Base-by-base conservation (phyloP, 2,329 filamentous ascomycete genomes). In the Davidsoniella eucalypti region DNA sequence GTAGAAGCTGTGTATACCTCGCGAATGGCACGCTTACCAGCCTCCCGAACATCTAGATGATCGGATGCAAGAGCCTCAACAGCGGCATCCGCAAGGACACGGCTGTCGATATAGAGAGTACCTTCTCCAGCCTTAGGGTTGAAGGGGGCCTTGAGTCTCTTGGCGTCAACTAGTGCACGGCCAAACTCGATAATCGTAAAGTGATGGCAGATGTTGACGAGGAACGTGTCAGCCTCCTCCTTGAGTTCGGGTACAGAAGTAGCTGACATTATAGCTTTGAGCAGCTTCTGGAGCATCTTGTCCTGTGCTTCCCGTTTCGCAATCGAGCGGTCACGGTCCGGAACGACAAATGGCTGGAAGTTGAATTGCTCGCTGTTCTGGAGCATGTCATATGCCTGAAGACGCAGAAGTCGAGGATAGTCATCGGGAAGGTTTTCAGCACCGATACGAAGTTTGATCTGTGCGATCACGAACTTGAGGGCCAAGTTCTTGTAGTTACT, bases 401-500 rank as follows among this genome's bases (percentile, higher is more conserved):
- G 72, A 36, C 92, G 82, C 44, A 99, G 75, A 7, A 93, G 71
- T 42, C 85, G 77, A 3, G 86, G 80, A 55, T 96, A 76, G 56
- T 98, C 90, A 6, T 98, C 92, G 0, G 90, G 90, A 10, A 96
- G 69, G 58, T 75, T 82, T 59, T 98, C 92, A 54, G 79, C 78
- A 3, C 92, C 92, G 52, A 98, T 83, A 50, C 90, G 78, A 29
- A 98, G 70, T 67, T 96, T 98, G 48, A 94, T 70, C 58, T 96
- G 88, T 0, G 87, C 76, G 56, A 83, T 87, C 59, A 98, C 80
- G 58, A 96, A 73, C 54, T 87, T 80, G 57, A 95, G 79, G 0
- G 93, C 86, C 64, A 98, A 87, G 60, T 84, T 84, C 67, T 96
- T 96, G 69, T 98, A 94, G 62, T 85, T 92, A 0, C 70, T 69